phyloP scores from a whole-genome alignment of 306 rosid species.

The Lithocarpus polystachyus region DNA sequence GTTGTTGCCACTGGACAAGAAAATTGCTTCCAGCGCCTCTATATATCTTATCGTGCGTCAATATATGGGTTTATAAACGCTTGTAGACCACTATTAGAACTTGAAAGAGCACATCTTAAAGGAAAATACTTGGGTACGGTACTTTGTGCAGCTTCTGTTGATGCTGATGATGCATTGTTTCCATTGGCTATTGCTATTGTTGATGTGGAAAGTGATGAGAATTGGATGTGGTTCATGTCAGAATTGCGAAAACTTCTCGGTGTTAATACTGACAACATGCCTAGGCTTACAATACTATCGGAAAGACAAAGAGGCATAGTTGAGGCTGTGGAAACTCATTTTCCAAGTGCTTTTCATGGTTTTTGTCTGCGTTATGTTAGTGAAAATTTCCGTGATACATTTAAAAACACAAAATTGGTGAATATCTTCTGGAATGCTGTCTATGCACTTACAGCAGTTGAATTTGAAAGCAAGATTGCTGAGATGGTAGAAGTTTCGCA shows the following conservation, averaged over 20 bases:
- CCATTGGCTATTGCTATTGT: conserved; percentile 92
- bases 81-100: conserved; percentile 95
- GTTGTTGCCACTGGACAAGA: conserved; percentile 95
- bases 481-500: conserved; percentile 93
- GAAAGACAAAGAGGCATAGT: conserved; percentile 82
- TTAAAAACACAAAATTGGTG: conserved; percentile 89
- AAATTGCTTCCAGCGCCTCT: conserved; percentile 83
- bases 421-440: conserved; percentile 98
- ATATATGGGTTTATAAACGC: conserved; percentile 94
- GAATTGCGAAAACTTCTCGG: conserved; percentile 94
- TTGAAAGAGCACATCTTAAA: conserved; percentile 87
- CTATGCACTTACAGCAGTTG: conserved; percentile 89
- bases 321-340: conserved; percentile 93
- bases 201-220: conserved; percentile 86
- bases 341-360: conserved; percentile 90
- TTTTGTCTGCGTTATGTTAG: conserved; percentile 87
- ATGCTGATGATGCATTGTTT: conserved; percentile 86
- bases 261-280: conserved; percentile 95
- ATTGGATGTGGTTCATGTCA: conserved; percentile 99
- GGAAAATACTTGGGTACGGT: conserved; percentile 85
- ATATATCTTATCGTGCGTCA: conserved; percentile 83
- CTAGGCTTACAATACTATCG: conserved; percentile 85
- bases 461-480: conserved; percentile 79
- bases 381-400: conserved; percentile 91
- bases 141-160: conserved; percentile 91